Percentiles rank a stretch among this genome's conserved stretches.
These are phyloP conservation scores for Mortierella hygrophila DNA, from an alignment of 192 early-diverging fungal genomes.

Conservation along the genomic window DNA sequence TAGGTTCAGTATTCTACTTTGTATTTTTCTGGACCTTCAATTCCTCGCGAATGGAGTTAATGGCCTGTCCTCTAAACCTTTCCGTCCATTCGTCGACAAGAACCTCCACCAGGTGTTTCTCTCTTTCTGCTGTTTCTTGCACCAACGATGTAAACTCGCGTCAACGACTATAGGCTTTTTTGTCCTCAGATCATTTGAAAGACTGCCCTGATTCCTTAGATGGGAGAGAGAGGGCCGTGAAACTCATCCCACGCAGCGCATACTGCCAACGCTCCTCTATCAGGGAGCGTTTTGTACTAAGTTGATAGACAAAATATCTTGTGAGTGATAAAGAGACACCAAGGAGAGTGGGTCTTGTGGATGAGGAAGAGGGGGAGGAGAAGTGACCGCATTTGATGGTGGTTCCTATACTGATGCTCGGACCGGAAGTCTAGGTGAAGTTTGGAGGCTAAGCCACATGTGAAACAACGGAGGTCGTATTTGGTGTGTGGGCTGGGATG, in stretches of 20 bases:
- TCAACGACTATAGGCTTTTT: not conserved
- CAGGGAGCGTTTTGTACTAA: not conserved
- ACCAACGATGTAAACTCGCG: not conserved
- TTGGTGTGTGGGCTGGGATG: not conserved
- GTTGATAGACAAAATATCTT: not conserved
- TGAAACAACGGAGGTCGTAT: no score
- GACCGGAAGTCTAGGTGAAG: not conserved
- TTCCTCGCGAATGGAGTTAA: no score
- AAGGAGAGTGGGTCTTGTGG: not conserved
- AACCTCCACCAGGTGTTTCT: not conserved
- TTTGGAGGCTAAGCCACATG: not conserved
- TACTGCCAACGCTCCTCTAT: not conserved
- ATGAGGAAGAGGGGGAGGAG: not conserved
- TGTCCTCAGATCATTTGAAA: not conserved
- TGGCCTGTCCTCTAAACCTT: no score
- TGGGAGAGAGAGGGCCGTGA: not conserved
- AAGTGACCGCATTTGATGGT: not conserved
- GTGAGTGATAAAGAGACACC: not conserved
- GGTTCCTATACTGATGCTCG: not conserved
- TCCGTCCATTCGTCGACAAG: not conserved
- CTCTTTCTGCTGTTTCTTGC: not conserved
- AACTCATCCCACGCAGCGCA: conserved; percentile 12
- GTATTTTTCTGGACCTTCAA: not conserved
- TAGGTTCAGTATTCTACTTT: not conserved
- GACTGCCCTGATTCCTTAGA: not conserved